phyloP scores from a whole-genome alignment of 495 filamentous ascomycete genomes.

The Daldinia decipiens region DNA sequence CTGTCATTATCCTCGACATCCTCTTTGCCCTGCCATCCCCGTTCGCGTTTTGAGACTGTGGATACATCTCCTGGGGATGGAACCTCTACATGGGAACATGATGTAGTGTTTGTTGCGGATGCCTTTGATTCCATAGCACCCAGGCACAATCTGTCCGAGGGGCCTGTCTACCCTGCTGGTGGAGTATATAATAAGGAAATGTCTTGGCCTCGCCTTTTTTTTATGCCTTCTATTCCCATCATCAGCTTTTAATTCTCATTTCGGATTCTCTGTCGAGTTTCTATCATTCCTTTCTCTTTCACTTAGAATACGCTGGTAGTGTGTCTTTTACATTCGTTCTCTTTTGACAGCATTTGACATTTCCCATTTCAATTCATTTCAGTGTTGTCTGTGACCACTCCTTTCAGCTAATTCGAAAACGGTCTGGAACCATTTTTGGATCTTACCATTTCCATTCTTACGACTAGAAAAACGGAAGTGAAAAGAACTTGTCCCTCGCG shows the following conservation, averaged over 20 bases:
- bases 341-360: slow-evolving; percentile 55
- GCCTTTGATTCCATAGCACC: slow-evolving; percentile 46
- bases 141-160: slow-evolving; percentile 45
- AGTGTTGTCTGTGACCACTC: slow-evolving; percentile 55
- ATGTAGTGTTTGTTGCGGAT: slow-evolving; percentile 48
- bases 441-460: slow-evolving; percentile 42
- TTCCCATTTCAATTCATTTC: slow-evolving; percentile 50
- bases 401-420: slow-evolving; percentile 53
- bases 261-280: slow-evolving; percentile 44
- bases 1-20: slow-evolving; percentile 51
- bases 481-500: slow-evolving; percentile 30
- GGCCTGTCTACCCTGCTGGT: slow-evolving; percentile 45
- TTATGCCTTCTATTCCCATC: slow-evolving; percentile 42
- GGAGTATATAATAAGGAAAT: slow-evolving; percentile 53
- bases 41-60: slow-evolving; percentile 59
- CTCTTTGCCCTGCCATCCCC: slow-evolving; percentile 48
- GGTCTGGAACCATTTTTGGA: slow-evolving; percentile 63
- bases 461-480: slow-evolving; percentile 29
- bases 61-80: slow-evolving; percentile 53
- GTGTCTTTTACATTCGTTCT: slow-evolving; percentile 62
- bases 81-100: slow-evolving; percentile 46
- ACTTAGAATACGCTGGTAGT: slow-evolving; percentile 56
- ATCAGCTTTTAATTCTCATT: slow-evolving; percentile 50
- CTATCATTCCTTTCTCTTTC: slow-evolving; percentile 46
- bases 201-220: slow-evolving; percentile 52